A percentile compares a stretch with the other conserved stretches of the same genome.
These are phyloP conservation scores for Chaetomium strumarium DNA, from an alignment of 2,329 filamentous ascomycete species.

Conservation along the genomic window DNA sequence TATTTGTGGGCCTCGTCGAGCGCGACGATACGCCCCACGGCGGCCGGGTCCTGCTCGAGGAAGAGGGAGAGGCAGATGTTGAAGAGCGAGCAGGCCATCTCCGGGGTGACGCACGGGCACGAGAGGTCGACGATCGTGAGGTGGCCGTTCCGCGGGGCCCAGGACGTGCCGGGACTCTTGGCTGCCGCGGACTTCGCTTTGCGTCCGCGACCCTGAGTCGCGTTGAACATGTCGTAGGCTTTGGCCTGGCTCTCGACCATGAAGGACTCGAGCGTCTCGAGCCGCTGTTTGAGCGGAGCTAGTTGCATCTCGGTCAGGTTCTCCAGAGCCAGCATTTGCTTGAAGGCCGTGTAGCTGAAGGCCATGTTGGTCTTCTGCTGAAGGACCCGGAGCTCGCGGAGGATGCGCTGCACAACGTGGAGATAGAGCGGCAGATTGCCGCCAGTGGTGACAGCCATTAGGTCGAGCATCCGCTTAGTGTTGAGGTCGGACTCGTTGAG, in stretches of 20 bases:
- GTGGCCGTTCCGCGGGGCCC: constrained; percentile 28
- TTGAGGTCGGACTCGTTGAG: constrained; percentile 49
- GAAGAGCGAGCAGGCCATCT: constrained; percentile 65
- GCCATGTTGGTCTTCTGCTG: constrained; percentile 32
- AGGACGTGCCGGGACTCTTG: constrained; percentile 24
- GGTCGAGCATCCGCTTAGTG: constrained; percentile 51
- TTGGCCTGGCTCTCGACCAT: constrained; percentile 34
- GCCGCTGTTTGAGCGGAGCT: constrained; percentile 50
- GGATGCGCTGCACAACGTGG: constrained; percentile 47
- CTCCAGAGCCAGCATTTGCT: constrained; percentile 32
- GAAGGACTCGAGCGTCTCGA: constrained; percentile 60
- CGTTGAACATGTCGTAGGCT: constrained; percentile 15
- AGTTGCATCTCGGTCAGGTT: constrained; percentile 44
- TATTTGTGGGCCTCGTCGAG: constrained; percentile 78
- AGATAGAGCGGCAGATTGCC: constrained; percentile 50
- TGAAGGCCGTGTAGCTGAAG: constrained; percentile 50
- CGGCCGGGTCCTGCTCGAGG: constrained; percentile 43
- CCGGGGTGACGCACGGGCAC: constrained; percentile 62
- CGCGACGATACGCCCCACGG: constrained; percentile 55
- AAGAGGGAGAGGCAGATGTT: constrained; percentile 65
- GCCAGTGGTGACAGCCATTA: constrained; percentile 49
- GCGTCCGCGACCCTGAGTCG: no score
- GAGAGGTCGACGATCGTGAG: constrained; percentile 55
- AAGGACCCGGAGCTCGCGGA: constrained; percentile 48
- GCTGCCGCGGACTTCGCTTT: background rate